phyloP scores from a whole-genome alignment of 1,284 basidiomycete genomes.

The Ganoderma lingzhi region DNA sequence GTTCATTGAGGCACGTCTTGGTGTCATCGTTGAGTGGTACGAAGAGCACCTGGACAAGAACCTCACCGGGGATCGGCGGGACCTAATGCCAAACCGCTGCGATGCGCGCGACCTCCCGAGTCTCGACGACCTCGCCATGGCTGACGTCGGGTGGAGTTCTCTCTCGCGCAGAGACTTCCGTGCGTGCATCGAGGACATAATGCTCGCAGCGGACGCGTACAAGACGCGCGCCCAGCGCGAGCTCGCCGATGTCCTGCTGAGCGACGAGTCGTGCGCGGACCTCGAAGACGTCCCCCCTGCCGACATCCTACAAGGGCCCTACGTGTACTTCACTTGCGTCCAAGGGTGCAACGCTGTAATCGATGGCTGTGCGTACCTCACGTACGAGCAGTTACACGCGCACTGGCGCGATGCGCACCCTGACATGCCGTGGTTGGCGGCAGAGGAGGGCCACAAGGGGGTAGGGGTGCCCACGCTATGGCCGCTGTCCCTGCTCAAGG shows the following conservation, averaged over 20 bases:
- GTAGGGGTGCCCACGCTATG: neutral
- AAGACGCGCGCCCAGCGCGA: slow-evolving; percentile 1
- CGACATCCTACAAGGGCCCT: slow-evolving; percentile 8
- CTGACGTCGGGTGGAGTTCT: slow-evolving; percentile 8
- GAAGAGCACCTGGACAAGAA: neutral
- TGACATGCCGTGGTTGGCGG: neutral
- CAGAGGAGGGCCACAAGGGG: neutral
- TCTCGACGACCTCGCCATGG: slow-evolving; percentile 8
- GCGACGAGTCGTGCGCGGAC: neutral
- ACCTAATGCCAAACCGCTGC: slow-evolving; percentile 13
- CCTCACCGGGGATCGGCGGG: neutral
- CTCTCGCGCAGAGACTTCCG: slow-evolving; percentile 12
- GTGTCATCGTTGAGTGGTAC: neutral
- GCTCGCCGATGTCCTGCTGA: neutral
- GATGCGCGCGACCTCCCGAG: neutral
- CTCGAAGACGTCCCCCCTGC: slow-evolving; percentile 8
- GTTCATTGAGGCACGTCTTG: neutral
- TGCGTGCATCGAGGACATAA: neutral
- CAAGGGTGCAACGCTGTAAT: neutral
- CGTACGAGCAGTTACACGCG: slow-evolving; percentile 10
- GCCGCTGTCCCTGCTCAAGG: neutral
- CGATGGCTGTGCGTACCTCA: slow-evolving; percentile 1
- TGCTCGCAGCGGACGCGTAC: slow-evolving; percentile 11
- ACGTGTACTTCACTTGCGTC: slow-evolving; percentile 15
- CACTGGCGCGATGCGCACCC: slow-evolving; percentile 21